Evolutionary conservation across 768 basidiomycete species (phyloP), one percentile per base, ranked within the genome.

Genomic region (Lepiota brunneoincarnata): DNA sequence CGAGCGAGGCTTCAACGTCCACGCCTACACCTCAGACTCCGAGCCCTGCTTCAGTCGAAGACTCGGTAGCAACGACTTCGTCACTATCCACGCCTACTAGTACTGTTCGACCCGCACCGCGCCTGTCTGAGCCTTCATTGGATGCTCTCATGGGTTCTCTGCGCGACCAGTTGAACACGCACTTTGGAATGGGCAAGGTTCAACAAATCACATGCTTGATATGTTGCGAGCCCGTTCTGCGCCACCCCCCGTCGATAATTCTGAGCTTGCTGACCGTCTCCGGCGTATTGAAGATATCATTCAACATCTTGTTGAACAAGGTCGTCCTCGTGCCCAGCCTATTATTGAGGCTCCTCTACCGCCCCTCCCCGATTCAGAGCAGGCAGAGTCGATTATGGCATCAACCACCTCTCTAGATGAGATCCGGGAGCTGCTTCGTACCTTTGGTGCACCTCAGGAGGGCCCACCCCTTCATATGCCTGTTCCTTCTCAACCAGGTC

Each of bases 111-210:
- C 71, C 71, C 6, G 56, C 56, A n/a, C 54, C 37, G 9, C 61
- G 70, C 15, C 68, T 77, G 39, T 72, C 74, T 18, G 72, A 41
- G 40, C 59, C 21, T 49, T 64, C 6, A 59, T 10, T 54, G 11
- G 53, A 54, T 35, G 28, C 76, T 31, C 68, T 89, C 37, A 75
- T 78, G 14, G 76, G 77, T 3, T 73, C 85, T 24, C 61, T 93
- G 41, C 72, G 78, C 14, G 76, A 73, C 36, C 56, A 57, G 6
- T 37, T 60, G 12, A 45, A 53, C 9, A 73, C 9, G 80, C 77
- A 7, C 66, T 96, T 18, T 74, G 81, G 67, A 76, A 87, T 44
- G 82, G 78, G 4, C 91, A 95, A 66, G 61, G 67, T 0, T 71
- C 78, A 0, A 79, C 86, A 6, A 83, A 84, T 48, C 75, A 79